Conservation (phyloP, 768 basidiomycete genomes). For the Harrya chromipes region DNA sequence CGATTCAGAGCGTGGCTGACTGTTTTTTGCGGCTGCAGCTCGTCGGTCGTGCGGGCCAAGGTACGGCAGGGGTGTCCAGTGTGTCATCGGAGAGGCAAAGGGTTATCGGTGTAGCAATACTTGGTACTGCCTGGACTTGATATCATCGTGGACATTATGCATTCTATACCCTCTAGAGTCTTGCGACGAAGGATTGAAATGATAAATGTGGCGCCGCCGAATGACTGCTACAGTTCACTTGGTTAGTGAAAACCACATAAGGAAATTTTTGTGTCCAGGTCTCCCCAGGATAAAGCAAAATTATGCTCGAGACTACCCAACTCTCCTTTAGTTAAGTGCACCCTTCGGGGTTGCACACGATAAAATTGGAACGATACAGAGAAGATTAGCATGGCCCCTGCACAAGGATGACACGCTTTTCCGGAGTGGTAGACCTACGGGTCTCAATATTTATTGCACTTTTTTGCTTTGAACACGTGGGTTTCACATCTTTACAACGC, state of each 20-base stretch:
- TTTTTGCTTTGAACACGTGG: slow-evolving; percentile 6
- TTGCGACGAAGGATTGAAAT: not conserved
- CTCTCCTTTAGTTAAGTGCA: slow-evolving; percentile 35
- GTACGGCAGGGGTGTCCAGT: slow-evolving; percentile 74
- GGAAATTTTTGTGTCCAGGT: slow-evolving; percentile 1
- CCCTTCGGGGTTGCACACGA: slow-evolving; percentile 93
- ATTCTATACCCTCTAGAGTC: slow-evolving; percentile 16
- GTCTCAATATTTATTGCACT: slow-evolving; percentile 39
- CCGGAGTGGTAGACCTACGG: slow-evolving; percentile 76
- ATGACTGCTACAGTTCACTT: no score
- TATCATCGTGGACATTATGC: slow-evolving; percentile 8
- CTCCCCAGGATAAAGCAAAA: slow-evolving; percentile 22
- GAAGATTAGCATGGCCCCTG: slow-evolving; percentile 99
- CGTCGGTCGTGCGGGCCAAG: slow-evolving; percentile 64
- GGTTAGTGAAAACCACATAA: not conserved
- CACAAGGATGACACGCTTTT: slow-evolving; percentile 99
- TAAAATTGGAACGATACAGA: slow-evolving; percentile 99
- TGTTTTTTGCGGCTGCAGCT: slow-evolving; percentile 37
- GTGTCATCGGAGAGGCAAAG: slow-evolving; percentile 61
- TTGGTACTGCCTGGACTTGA: not conserved
- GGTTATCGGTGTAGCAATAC: slow-evolving; percentile 15
- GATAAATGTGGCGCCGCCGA: no score
- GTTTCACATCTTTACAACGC: no score
- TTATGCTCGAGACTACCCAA: not conserved
- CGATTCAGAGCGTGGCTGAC: not conserved